phyloP scores from a whole-genome alignment of 345 rosid genomes.

The Ceriops tagal region DNA sequence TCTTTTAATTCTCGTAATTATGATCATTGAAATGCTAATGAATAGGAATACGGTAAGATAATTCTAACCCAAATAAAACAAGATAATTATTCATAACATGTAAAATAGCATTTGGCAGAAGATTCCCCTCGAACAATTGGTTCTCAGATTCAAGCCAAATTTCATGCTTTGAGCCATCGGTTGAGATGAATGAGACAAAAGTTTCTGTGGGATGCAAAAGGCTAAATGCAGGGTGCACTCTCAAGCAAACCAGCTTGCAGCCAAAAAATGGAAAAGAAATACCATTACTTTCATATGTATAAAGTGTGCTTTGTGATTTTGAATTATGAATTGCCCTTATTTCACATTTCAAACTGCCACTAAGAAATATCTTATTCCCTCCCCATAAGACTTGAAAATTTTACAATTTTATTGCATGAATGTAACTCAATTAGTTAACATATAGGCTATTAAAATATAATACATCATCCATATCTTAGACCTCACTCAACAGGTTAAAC shows the following conservation, averaged over 20 bases:
- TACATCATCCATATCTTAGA: no score
- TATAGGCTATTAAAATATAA: no score
- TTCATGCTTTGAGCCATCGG: slow-evolving; percentile 74
- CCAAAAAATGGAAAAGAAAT: slow-evolving; percentile 8
- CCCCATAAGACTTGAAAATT: no score
- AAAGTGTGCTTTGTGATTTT: no score
- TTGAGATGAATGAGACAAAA: slow-evolving; percentile 59
- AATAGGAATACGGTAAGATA: background rate
- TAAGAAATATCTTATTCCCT: no score
- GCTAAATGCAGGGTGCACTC: slow-evolving; percentile 70
- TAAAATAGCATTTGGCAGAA: slow-evolving; percentile 60
- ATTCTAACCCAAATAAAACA: background rate
- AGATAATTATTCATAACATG: background rate
- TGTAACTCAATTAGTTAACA: no score
- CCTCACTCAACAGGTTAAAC: no score
- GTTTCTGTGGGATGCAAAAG: slow-evolving; percentile 64
- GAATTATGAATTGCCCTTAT: no score
- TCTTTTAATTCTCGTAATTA: background rate
- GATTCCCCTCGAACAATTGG: slow-evolving; percentile 50
- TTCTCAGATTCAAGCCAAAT: slow-evolving; percentile 69
- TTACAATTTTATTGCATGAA: no score
- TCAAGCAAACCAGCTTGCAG: slow-evolving; percentile 78
- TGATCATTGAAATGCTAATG: background rate
- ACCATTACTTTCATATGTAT: background rate
- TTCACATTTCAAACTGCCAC: no score